phyloP scores from a whole-genome alignment of 2,329 filamentous ascomycete genomes.

The Colletotrichum orbiculare region DNA sequence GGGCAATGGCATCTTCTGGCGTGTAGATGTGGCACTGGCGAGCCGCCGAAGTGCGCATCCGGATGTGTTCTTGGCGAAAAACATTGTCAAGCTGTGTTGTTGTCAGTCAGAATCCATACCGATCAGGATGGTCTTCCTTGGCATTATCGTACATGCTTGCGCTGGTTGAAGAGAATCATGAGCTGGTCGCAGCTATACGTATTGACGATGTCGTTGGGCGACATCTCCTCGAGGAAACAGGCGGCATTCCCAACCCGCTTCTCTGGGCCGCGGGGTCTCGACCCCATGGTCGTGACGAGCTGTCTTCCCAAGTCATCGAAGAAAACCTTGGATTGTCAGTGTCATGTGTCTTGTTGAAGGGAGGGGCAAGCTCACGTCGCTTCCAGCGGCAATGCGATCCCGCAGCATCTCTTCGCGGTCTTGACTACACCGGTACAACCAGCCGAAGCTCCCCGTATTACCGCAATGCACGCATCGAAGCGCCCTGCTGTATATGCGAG shows the following conservation, averaged over 20 bases:
- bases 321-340: slow-evolving; percentile 40
- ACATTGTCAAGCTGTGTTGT: slow-evolving; percentile 19
- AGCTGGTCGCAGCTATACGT: slow-evolving; percentile 61
- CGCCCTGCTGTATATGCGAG: slow-evolving; percentile 67
- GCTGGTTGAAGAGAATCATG: slow-evolving; percentile 59
- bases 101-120: neutral
- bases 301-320: slow-evolving; percentile 50
- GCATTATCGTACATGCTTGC: slow-evolving; percentile 54
- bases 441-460: slow-evolving; percentile 68
- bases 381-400: slow-evolving; percentile 48
- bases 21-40: slow-evolving; percentile 8
- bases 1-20: slow-evolving; percentile 13
- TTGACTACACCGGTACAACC: slow-evolving; percentile 79
- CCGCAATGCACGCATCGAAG: slow-evolving; percentile 69
- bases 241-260: slow-evolving; percentile 52
- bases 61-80: slow-evolving; percentile 27
- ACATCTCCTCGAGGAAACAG: slow-evolving; percentile 58
- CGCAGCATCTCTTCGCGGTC: slow-evolving; percentile 60
- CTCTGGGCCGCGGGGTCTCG: slow-evolving; percentile 53
- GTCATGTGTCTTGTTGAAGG: slow-evolving; percentile 30
- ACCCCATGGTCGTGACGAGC: slow-evolving; percentile 46
- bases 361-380: slow-evolving; percentile 38
- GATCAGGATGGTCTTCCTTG: neutral
- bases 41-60: slow-evolving; percentile 2
- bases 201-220: slow-evolving; percentile 49